Evolutionary conservation across 805 yeast species (phyloP).

Genomic region (Saturnispora quitensis): DNA sequence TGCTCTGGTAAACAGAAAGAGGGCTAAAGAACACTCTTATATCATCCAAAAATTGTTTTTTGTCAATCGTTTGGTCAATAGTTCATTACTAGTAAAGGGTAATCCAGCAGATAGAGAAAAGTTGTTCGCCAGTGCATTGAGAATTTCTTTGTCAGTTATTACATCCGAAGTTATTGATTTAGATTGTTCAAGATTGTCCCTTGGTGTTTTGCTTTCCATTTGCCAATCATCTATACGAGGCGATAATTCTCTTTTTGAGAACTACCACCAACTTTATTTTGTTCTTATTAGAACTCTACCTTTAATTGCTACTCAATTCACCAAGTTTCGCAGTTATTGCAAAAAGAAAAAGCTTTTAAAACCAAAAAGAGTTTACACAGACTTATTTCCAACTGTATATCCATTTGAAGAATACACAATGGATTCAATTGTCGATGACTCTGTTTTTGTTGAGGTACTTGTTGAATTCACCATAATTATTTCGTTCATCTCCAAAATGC

Average conservation of each 20-base stretch:
- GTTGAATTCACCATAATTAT: constrained; percentile 61
- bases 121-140: constrained; percentile 30
- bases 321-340: constrained; percentile 43
- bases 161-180: constrained; percentile 39
- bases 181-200: constrained; percentile 56
- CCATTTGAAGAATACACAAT: constrained; percentile 60
- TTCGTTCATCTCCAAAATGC: constrained; percentile 39
- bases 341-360: constrained; percentile 34
- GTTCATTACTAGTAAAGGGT: constrained; percentile 25
- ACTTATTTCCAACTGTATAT: constrained; percentile 55
- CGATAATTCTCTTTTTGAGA: constrained; percentile 17
- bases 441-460: constrained; percentile 58
- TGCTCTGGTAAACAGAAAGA: constrained; percentile 28
- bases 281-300: constrained; percentile 47
- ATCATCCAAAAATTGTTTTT: constrained; percentile 52
- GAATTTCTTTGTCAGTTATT: constrained; percentile 52
- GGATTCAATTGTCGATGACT: constrained; percentile 68
- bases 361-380: constrained; percentile 56
- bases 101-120: constrained; percentile 17
- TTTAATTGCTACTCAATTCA: constrained; percentile 40
- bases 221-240: constrained; percentile 25
- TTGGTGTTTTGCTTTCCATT: constrained; percentile 46
- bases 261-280: constrained; percentile 31
- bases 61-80: constrained; percentile 44
- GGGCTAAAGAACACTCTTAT: constrained; percentile 44